These are phyloP conservation scores for Leptographium flavum DNA, from an alignment of 2,329 filamentous ascomycete genomes.

Conservation along the genomic window DNA sequence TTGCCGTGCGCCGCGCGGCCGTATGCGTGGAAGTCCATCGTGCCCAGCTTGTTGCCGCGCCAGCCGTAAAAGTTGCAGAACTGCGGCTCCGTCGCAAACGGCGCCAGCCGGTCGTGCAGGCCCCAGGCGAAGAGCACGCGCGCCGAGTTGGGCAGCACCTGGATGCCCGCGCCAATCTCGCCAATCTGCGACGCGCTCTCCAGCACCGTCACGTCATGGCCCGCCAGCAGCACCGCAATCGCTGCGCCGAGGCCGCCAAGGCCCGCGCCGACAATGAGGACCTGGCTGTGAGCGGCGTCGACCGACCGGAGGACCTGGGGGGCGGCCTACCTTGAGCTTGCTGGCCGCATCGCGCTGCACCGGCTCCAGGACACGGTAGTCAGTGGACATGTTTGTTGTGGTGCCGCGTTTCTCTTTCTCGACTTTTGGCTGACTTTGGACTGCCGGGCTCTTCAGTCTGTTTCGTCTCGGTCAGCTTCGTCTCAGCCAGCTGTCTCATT, in stretches of 20 bases:
- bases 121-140: conserved; percentile 19
- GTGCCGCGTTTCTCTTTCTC: not conserved
- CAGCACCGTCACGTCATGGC: conserved; percentile 23
- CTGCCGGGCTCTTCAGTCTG: not conserved
- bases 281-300: not conserved
- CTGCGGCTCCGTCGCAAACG: conserved; percentile 6
- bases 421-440: not conserved
- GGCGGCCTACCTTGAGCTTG: conserved; percentile 2
- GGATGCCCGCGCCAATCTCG: conserved; percentile 27
- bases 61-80: conserved; percentile 8
- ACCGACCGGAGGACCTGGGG: no score
- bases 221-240: conserved; percentile 23
- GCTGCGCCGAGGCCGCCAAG: conserved; percentile 23
- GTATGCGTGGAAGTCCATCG: conserved; percentile 8
- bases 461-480: no score
- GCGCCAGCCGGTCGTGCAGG: conserved; percentile 3
- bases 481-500: no score
- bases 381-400: not conserved
- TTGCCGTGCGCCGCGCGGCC: conserved; percentile 12
- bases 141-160: conserved; percentile 23
- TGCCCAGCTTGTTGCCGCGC: conserved; percentile 8
- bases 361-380: not conserved
- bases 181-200: conserved; percentile 23
- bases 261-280: conserved; percentile 12
- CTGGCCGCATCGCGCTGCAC: conserved; percentile 1